Conservation (phyloP, 345 rosid species). For the Kernera saxatilis region DNA sequence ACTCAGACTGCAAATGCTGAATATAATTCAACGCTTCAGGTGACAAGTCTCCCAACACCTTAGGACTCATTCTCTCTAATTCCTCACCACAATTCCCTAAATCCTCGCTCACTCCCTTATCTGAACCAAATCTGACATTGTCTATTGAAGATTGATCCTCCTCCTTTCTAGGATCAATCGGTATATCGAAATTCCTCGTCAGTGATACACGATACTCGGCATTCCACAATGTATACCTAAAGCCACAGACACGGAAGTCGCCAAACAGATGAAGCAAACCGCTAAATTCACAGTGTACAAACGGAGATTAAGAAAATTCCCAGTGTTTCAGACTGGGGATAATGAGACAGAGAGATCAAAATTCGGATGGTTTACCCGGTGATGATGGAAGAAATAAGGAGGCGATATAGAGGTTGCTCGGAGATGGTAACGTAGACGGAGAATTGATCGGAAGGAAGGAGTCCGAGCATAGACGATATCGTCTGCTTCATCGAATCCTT, state of each 20-base stretch:
- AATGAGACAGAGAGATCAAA: background rate
- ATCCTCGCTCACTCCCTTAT: slow-evolving; percentile 30
- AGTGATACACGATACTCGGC: slow-evolving; percentile 82
- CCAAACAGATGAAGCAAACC: slow-evolving; percentile 4
- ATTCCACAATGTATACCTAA: slow-evolving; percentile 90
- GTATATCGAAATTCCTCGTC: slow-evolving; percentile 61
- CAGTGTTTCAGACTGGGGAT: background rate
- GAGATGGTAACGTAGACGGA: slow-evolving; percentile 54
- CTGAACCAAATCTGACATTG: slow-evolving; percentile 23
- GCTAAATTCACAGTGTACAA: background rate
- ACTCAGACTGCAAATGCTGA: slow-evolving; percentile 58
- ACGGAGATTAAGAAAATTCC: background rate
- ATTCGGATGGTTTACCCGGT: slow-evolving; percentile 52
- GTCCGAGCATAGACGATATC: slow-evolving; percentile 83
- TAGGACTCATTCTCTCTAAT: slow-evolving; percentile 46
- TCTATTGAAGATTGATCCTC: slow-evolving; percentile 15
- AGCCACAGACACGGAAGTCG: background rate
- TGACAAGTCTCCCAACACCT: slow-evolving; percentile 59
- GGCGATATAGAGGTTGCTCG: slow-evolving; percentile 56
- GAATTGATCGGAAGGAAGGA: slow-evolving; percentile 84
- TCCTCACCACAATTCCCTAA: slow-evolving; percentile 35
- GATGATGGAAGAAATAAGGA: slow-evolving; percentile 73
- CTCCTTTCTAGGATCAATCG: slow-evolving; percentile 24
- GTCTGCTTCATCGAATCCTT: slow-evolving; percentile 94
- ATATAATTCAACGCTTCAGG: slow-evolving; percentile 64